Conservation (phyloP, 495 filamentous ascomycete species). For the Tuber borchii region DNA sequence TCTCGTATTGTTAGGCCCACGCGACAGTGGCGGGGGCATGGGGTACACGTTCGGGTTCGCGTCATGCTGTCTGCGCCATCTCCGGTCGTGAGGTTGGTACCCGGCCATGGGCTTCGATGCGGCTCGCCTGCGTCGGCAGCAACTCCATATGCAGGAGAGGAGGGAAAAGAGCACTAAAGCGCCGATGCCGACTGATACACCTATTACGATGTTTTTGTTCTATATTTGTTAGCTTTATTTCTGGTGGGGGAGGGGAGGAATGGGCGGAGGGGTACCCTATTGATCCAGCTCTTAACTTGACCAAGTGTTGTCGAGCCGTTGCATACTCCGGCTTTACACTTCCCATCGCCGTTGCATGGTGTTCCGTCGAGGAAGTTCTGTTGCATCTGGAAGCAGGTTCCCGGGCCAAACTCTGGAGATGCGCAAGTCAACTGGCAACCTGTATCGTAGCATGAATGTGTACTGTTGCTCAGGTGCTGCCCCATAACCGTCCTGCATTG, state of each 20-base stretch:
- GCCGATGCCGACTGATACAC: constrained; percentile 61
- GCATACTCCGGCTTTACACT: constrained; percentile 68
- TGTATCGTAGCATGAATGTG: constrained; percentile 67
- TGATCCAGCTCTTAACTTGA: constrained; percentile 61
- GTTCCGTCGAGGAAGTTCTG: constrained; percentile 96
- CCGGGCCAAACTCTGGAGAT: constrained; percentile 58
- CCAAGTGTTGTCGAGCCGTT: constrained; percentile 55
- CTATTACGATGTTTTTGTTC: constrained; percentile 70
- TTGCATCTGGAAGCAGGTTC: constrained; percentile 65
- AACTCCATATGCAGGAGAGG: constrained; percentile 53
- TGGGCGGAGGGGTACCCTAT: constrained; percentile 28
- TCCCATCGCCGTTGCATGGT: constrained; percentile 71
- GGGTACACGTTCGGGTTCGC: constrained; percentile 15
- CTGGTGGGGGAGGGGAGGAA: background rate
- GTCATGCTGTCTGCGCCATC: constrained; percentile 19
- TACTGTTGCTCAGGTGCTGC: constrained; percentile 64
- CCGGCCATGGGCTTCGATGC: constrained; percentile 15
- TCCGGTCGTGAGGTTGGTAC: constrained; percentile 18
- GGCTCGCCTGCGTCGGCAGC: constrained; percentile 47
- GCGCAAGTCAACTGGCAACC: constrained; percentile 72
- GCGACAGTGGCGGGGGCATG: constrained; percentile 13
- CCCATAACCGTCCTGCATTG: constrained; percentile 89
- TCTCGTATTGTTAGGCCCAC: constrained; percentile 12
- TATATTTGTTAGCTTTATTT: constrained; percentile 27
- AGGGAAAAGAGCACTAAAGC: constrained; percentile 59